Percentiles rank a stretch among this genome's conserved stretches.
These are phyloP conservation scores for Domatiomyces globalis DNA, from an alignment of 2,329 filamentous ascomycete species.

Conservation along the genomic window DNA sequence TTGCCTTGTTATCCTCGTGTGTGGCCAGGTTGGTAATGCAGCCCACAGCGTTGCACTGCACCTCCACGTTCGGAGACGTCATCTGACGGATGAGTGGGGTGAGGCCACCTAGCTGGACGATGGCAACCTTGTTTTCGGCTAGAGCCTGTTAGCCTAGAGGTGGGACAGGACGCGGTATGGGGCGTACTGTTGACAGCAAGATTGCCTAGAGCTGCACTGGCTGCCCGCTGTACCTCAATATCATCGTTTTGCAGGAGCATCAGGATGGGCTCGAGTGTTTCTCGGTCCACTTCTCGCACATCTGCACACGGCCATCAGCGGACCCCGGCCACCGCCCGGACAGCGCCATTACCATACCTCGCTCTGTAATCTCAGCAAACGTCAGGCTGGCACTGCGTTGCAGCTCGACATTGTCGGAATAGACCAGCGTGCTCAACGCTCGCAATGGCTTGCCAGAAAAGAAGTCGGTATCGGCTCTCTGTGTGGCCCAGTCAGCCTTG, in stretches of 20 bases:
- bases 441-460: conserved; percentile 90
- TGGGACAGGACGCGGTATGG: conserved; percentile 3
- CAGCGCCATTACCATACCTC: conserved; percentile 48
- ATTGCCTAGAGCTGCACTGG: conserved; percentile 89
- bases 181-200: conserved; percentile 85
- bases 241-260: conserved; percentile 89
- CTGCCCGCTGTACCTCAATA: conserved; percentile 91
- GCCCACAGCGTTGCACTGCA: conserved; percentile 96
- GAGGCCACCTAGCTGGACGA: conserved; percentile 81
- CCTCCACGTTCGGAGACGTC: conserved; percentile 94
- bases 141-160: conserved; percentile 29
- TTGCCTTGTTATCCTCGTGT: conserved; percentile 98
- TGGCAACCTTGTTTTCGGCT: conserved; percentile 97
- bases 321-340: neutral
- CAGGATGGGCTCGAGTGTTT: conserved; percentile 90
- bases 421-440: conserved; percentile 88
- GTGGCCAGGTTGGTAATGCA: conserved; percentile 98
- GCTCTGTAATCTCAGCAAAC: conserved; percentile 95
- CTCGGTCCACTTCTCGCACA: conserved; percentile 87
- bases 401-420: conserved; percentile 95
- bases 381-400: conserved; percentile 95
- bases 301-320: conserved; percentile 42
- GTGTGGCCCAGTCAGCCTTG: conserved; percentile 17
- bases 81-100: conserved; percentile 91
- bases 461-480: conserved; percentile 96